Evolutionary conservation across 2,329 filamentous ascomycete species (phyloP).

Genomic region (Ceratocystis papillata): DNA sequence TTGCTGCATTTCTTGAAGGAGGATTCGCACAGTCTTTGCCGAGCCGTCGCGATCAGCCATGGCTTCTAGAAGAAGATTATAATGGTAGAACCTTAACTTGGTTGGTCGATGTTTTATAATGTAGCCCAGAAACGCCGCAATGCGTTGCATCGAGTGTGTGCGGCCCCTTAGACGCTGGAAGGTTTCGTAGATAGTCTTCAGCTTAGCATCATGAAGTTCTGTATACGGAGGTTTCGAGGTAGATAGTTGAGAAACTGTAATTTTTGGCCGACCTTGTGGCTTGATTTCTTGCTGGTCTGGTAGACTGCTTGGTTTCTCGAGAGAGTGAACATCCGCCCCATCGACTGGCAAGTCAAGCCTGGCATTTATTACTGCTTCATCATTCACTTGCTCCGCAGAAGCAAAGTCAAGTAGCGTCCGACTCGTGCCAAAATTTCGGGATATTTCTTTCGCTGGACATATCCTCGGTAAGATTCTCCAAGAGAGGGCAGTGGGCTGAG

Average conservation of each 20-base stretch:
- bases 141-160: slow-evolving; percentile 24
- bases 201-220: slow-evolving; percentile 30
- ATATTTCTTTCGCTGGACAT: not conserved
- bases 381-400: not conserved
- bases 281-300: not conserved
- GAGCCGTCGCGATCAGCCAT: slow-evolving; percentile 60
- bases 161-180: slow-evolving; percentile 35
- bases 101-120: slow-evolving; percentile 48
- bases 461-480: not conserved
- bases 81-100: slow-evolving; percentile 49
- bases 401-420: not conserved
- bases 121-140: slow-evolving; percentile 40
- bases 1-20: slow-evolving; percentile 63
- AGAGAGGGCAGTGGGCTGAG: not conserved
- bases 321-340: not conserved
- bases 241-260: slow-evolving; percentile 22
- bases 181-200: slow-evolving; percentile 38
- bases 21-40: slow-evolving; percentile 46
- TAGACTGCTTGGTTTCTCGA: not conserved
- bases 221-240: slow-evolving; percentile 14
- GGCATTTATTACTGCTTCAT: slow-evolving; percentile 8
- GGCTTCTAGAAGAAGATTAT: slow-evolving; percentile 62
- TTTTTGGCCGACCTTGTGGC: not conserved
- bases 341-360: no score
- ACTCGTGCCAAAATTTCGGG: not conserved